Base-by-base conservation (phyloP, 2,329 filamentous ascomycete species). In the Colletotrichum gigasporum region DNA sequence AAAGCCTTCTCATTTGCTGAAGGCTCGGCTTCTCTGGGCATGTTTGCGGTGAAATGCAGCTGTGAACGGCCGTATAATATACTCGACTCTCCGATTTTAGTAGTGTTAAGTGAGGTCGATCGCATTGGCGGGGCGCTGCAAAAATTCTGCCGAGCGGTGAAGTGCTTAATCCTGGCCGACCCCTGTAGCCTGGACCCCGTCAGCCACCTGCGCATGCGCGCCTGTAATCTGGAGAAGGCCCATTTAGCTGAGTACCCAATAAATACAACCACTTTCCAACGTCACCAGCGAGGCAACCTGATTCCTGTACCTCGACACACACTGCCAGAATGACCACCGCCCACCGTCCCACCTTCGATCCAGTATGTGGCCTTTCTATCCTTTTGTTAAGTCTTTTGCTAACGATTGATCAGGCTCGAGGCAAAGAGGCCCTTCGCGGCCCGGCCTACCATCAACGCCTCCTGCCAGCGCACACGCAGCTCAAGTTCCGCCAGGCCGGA, bases 361-460 rank as follows among this genome's bases (percentile, higher is more conserved):
- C 96, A 69, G 92, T 94, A 86, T 69, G 84, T 69, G 28, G 54
- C 26, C 3, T 30, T 10, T 50, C 12, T n/a, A 28, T 18, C 6
- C 8, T n/a, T 18, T 24, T 42, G 53, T 11, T 10, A 39, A n/a
- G n/a, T 24, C 37, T 47, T 14, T 56, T 50, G 22, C 74, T 77
- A 71, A 79, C 67, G 39, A 20, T 67, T 67, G 20, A 14, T 3
- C 68, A 94, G 91, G 94, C 95, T 41, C 89, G 91, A 75, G 96
- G 96, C 76, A 97, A 97, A 84, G 96, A 99, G 80, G 93, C 94
- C 72, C 91, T 94, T 65, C 91, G 94, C 73, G 96, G 96, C 48
- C 92, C 93, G 51, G 95, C 94, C 71, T 98, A 97, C 82, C 96
- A 99, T 76, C 95, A 98, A 79, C 91, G 96, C 71, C 91, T 98